These are phyloP conservation scores for Thozetella sp. DNA, from an alignment of 495 filamentous ascomycete species.

Conservation along the genomic window DNA sequence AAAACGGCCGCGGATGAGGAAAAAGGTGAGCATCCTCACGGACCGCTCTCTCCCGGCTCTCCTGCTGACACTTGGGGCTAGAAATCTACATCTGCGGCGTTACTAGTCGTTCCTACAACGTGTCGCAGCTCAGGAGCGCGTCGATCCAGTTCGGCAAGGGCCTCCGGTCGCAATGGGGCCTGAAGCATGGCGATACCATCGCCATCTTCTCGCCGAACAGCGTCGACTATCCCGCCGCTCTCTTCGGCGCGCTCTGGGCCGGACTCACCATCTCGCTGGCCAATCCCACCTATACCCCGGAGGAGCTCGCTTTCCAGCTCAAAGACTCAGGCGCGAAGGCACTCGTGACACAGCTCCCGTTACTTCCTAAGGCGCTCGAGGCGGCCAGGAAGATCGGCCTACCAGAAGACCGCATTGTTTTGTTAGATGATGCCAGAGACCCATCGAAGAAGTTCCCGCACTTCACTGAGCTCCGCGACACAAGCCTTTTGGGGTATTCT, in stretches of 20 bases:
- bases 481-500: conserved; percentile 43
- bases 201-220: conserved; percentile 66
- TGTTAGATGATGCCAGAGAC: conserved; percentile 75
- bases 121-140: conserved; percentile 60
- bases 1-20: neutral
- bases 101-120: conserved; percentile 72
- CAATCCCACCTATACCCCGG: conserved; percentile 78
- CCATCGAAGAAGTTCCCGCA: conserved; percentile 64
- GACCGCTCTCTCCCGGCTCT: neutral
- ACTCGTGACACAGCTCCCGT: conserved; percentile 63
- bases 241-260: conserved; percentile 78
- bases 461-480: conserved; percentile 71
- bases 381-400: conserved; percentile 71
- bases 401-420: conserved; percentile 62
- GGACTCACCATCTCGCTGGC: conserved; percentile 76
- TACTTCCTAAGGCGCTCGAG: conserved; percentile 58
- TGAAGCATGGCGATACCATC: conserved; percentile 75
- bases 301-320: conserved; percentile 84
- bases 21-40: neutral
- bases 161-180: conserved; percentile 66
- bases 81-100: conserved; percentile 79
- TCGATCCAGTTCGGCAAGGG: conserved; percentile 76
- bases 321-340: conserved; percentile 75
- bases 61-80: conserved; percentile 27
- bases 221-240: conserved; percentile 69